Base-by-base conservation (phyloP, 176 grass and related monocot genomes). In the Eragrostis nindensis region DNA sequence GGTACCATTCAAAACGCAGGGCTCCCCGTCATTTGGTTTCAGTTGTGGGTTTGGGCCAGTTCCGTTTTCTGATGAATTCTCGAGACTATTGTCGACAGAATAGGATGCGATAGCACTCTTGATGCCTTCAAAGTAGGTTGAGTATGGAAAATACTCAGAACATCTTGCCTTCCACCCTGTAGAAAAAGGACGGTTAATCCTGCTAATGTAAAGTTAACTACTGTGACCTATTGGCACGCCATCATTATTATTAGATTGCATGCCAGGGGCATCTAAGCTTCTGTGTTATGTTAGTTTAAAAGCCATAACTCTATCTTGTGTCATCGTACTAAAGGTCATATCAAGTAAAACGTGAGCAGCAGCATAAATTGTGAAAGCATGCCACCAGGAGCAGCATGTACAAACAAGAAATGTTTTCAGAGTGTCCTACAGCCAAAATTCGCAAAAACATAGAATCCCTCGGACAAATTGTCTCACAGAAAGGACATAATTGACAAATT, bases 151-250 rank as follows among this genome's bases (percentile, higher is more conserved):
- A 82, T 96, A 91, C 80, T 93, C 91, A 3, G 85, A 87, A 49
- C 93, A 93, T 42, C 89, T 71, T 68, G 75, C 75, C 80, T 93
- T 96, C 97, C 97, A 99, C 85, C 91, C 97, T 99, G 90, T 62
- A 78, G 55, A 83, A 39, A 82, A 44, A 65, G 13, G 17, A 66
- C 8, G 19, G 63, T 90, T 85, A 90, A 77, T 87, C 6, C 56
- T 70, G 40, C 42, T 22, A 76, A 62, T 40, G 30, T 59, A 82
- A 26, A 6, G 71, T 39, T 43, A 72, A 21, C 14, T 80, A 16
- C 46, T 22, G 6, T 19, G 66, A 63, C 74, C 21, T 26, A 60
- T 49, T 56, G 49, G 41, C 59, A 66, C 0, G 0, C 56, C 52
- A 74, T 41, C 56, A 60, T n/a, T n/a, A 21, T 18, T 78, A n/a